Evolutionary conservation across 176 grass and related monocot species (phyloP), one percentile per base, ranked within the genome.

Genomic region (Cenchrus purpureus): DNA sequence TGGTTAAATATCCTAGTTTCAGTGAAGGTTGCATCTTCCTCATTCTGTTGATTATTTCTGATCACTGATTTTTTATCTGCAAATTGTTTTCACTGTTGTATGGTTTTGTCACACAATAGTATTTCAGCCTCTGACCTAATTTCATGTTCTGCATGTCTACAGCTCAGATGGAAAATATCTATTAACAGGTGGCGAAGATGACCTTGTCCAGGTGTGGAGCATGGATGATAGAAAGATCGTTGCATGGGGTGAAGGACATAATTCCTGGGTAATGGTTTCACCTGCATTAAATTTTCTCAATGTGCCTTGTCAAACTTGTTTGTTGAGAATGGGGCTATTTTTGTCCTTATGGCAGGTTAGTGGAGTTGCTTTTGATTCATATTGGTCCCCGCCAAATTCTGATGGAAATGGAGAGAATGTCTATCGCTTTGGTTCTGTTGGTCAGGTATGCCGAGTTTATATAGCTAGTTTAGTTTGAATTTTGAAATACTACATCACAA

Each of bases 391-490:
- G 53, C 93, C 91, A 79, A 96, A 81, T 91, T 94, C 97, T 73
- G 97, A 96, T 85, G 91, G 78, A 73, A 80, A 88, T 15, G 97
- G 86, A 82, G 97, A 96, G 84, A 99, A 86, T 79, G 80, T 99
- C 19, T 99, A 99, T 86, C 94, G 97, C 17, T 96, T 99, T 91
- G 97, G 93, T 86, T 99, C 97, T 85, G 93, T 99, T 86, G 93
- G 89, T 71, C 93, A 99, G 97, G 97, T 95, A 95, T 74, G 22
- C 15, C 49, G 77, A 61, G 10, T 84, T 68, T 72, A 28, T 85
- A 32, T 28, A 50, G 40, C 37, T 67, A 44, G 70, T 75, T 19
- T 89, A 70, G 37, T 48, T 73, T 78, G 25, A 82, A 40, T 22
- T 57, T 65, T 28, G 45, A 71, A 70, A 72, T 51, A 29, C 29